Base-by-base conservation (phyloP, 1,284 basidiomycete genomes). In the Wallemia hederae region DNA sequence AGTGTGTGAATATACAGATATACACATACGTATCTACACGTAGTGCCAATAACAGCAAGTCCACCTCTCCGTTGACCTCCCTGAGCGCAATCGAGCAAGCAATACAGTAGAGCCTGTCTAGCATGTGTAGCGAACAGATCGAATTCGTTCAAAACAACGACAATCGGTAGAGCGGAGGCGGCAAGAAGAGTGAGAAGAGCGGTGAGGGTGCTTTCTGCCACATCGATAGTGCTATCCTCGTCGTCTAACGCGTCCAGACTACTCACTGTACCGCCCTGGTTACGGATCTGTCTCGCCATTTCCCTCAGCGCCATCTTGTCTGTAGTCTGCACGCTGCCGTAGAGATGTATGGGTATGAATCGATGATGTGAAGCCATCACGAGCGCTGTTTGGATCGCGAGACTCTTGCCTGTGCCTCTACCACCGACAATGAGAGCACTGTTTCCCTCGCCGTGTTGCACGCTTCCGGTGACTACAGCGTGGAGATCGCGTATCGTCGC, bases 241-340 rank as follows among this genome's bases (percentile, higher is more conserved):
- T 72, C 71, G 5, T 70, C 72, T 39, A 68, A 66, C 15, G 70
- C 70, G 25, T 75, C 66, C 1, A 78, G 67, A 61, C 79, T 75
- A 0, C 75, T 82, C 69, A 58, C 56, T 3, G 56, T 28, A 15
- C 61, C 61, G 22, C 62, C 62, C 15, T 85, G 83, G 63, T 77
- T 74, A 7, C 77, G 72, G 2, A 89, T 70, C 66, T 97, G 91
- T 60, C 81, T 74, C 0, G 86, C 86, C 65, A 96, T 85, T 70
- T 92, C 87, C n/a, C 82, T 80, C 69, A 94, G 79, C n/a, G 91
- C 91, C 1, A 87, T 73, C 27, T 83, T 77, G 68, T 94, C 91
- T 59, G 81, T 86, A 27, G 76, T 78, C 65, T 94, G 88, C 0
- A 81, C 77, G 69, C 85, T 78, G 0, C 88, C 91, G n/a, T 83